Base-by-base conservation (phyloP, 2,329 filamentous ascomycete genomes). In the Ophiostoma ulmi region DNA sequence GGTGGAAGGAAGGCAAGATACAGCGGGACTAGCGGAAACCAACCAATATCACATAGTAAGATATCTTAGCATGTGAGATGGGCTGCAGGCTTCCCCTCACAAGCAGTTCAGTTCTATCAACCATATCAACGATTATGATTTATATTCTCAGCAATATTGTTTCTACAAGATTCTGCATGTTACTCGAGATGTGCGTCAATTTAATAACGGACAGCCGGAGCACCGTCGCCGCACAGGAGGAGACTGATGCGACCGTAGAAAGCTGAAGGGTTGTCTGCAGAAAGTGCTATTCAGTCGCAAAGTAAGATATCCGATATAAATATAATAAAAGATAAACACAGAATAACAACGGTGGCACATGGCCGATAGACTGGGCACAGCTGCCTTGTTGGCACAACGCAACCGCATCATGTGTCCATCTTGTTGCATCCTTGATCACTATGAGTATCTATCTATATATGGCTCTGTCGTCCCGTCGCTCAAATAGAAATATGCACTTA, bases 11-110 rank as follows among this genome's bases (percentile, higher is more conserved):
- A 48, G 44, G 44, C 38, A 48, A 14, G 44, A 48, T 20, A 48
- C 44, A 48, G 44, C 44, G 41, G 58, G 58, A 63, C 58, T n/a
- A 63, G 17, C 58, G 58, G 58, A 63, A 63, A 26, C 26, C 58
- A 17, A 26, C 52, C 55, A 61, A 4, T 3, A 31, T 31, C 26
- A n/a, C n/a, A n/a, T n/a, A n/a, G 2, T 26, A 26, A 26, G 26
- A 26, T 26, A 26, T 26, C 31, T 31, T 31, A 31, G 44, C 44
- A 52, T 52, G 44, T 52, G 17, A 52, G 44, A 52, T 52, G 26
- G 26, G 39, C 39, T 6, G 20, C 44, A 14, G 44, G 17, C 39
- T 52, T 52, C 44, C 44, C 44, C 44, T 52, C 44, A 52, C 44
- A 2, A 26, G 5, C 22, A 11, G 55, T 22, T 5, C n/a, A 26